These are phyloP conservation scores for Porcisia hertigi DNA, from an alignment of 208 protist species.

Conservation along the genomic window DNA sequence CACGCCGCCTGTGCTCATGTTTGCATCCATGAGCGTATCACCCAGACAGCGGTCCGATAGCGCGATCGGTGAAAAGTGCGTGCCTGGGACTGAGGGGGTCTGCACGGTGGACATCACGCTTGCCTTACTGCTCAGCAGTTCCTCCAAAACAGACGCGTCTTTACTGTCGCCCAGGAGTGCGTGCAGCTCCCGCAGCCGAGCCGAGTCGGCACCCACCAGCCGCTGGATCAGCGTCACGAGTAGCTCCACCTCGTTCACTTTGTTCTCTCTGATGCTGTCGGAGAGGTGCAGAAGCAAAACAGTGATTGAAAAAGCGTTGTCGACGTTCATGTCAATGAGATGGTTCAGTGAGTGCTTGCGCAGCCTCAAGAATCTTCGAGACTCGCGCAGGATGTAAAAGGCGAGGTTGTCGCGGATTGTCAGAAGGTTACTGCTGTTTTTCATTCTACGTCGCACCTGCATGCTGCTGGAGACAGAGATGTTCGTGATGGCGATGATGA, in stretches of 20 bases:
- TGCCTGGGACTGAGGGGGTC: slow-evolving; percentile 2
- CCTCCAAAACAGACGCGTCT: slow-evolving; percentile 37
- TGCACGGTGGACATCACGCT: neutral
- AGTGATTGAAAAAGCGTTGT: slow-evolving; percentile 54
- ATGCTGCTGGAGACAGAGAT: slow-evolving; percentile 90
- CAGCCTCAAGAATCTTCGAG: slow-evolving; percentile 41
- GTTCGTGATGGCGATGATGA: slow-evolving; percentile 77
- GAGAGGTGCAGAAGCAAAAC: slow-evolving; percentile 60
- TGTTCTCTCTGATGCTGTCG: slow-evolving; percentile 49
- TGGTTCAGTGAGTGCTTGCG: slow-evolving; percentile 51
- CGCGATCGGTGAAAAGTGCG: slow-evolving; percentile 6
- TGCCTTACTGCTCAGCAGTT: slow-evolving; percentile 42
- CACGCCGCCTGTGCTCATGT: slow-evolving; percentile 12
- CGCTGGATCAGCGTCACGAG: slow-evolving; percentile 58
- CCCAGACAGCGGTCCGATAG: slow-evolving; percentile 19
- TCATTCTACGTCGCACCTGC: slow-evolving; percentile 86
- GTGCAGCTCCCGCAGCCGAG: slow-evolving; percentile 44
- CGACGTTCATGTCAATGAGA: slow-evolving; percentile 70
- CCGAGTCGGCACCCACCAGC: slow-evolving; percentile 41
- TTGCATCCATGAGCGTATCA: slow-evolving; percentile 21
- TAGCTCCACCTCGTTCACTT: slow-evolving; percentile 76
- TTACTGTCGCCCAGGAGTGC: slow-evolving; percentile 37
- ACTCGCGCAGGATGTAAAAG: slow-evolving; percentile 59
- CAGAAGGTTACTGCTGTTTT: slow-evolving; percentile 78
- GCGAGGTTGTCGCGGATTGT: slow-evolving; percentile 73